Base-by-base conservation (phyloP, 2,329 filamentous ascomycete species). In the Ophioceras dolichostomum region DNA sequence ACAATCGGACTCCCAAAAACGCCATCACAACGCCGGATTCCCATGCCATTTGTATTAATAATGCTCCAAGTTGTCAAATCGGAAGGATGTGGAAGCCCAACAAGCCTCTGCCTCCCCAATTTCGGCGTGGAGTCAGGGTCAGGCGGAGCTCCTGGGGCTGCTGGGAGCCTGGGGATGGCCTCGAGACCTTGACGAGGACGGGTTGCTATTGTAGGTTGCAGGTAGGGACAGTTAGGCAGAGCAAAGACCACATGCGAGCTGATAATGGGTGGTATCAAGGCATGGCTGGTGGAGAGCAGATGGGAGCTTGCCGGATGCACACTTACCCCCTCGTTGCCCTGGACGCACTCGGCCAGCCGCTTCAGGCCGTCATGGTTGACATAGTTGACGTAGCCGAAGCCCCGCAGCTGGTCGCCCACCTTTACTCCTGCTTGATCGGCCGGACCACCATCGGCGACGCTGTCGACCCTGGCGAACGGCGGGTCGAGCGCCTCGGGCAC, bases 401-500 rank as follows among this genome's bases (percentile, higher is more conserved):
- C 80, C 41, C 81, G 77, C 46, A 98, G 81, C 52, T 76, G 68
- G 59, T 98, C 91, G 18, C 84, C 88, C 2, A 73, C 61, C 56
- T 78, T 79, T 46, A 98, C 62, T 2, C 91, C 91, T 19, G 91
- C 88, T 37, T 71, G 62, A 26, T 83, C 81, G 9, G 91, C 91
- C 10, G 91, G 91, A 50, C 89, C 91, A 37, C 70, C 72, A 16
- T 72, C 58, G 26, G 80, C 77, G 9, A 98, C 83, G 37, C 73
- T 83, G 53, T 94, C 94, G 47, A 98, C 84, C 55, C 77, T 91
- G 22, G 91, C 91, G 56, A 98, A 98, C 0, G 83, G 76, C 32
- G 51, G 53, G 22, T 59, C 58, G 13, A 60, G 43, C 9, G 43
- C 54, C 37, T 52, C 54, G 22, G 51, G 58, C 14, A 55, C 49